phyloP scores from a whole-genome alignment of 1,284 basidiomycete species.

The Uromyces viciae-fabae region DNA sequence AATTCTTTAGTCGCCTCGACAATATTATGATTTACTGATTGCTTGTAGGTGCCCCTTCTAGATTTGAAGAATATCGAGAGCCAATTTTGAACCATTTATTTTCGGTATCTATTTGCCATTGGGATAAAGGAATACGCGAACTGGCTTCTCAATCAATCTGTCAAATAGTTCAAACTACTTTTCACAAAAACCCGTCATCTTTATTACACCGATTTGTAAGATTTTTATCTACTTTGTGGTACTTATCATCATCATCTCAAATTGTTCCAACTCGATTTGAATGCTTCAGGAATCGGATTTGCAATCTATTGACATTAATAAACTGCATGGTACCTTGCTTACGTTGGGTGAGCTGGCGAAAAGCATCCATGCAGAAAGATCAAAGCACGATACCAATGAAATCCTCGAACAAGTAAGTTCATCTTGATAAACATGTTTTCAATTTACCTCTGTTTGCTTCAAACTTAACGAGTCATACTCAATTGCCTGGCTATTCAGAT shows the following conservation, averaged over 20 bases:
- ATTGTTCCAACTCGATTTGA: background rate
- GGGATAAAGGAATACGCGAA: conserved; percentile 77
- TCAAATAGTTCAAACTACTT: conserved; percentile 66
- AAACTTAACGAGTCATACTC: background rate
- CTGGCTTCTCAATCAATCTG: conserved; percentile 73
- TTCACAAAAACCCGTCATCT: conserved; percentile 60
- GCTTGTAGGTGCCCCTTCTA: conserved; percentile 46
- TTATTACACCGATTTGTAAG: conserved; percentile 61
- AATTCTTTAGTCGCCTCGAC: conserved; percentile 19
- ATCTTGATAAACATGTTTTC: background rate
- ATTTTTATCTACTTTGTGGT: conserved; percentile 48
- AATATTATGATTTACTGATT: conserved; percentile 26
- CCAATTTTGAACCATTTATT: conserved; percentile 72
- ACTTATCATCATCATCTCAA: background rate
- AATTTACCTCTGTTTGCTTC: background rate
- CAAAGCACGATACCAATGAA: background rate
- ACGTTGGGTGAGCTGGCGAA: conserved; percentile 69
- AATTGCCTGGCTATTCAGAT: conserved; percentile 2
- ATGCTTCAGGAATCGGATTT: conserved; percentile 62
- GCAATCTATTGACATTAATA: conserved; percentile 65
- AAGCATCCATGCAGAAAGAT: background rate
- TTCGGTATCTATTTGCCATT: conserved; percentile 74
- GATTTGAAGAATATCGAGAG: conserved; percentile 65
- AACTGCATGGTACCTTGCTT: conserved; percentile 77
- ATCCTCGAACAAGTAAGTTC: conserved; percentile 17